A percentile compares a stretch with the other conserved stretches of the same genome.
Evolutionary conservation across 2,329 filamentous ascomycete species (phyloP).

Genomic region (Phyllosticta citrichinensis): DNA sequence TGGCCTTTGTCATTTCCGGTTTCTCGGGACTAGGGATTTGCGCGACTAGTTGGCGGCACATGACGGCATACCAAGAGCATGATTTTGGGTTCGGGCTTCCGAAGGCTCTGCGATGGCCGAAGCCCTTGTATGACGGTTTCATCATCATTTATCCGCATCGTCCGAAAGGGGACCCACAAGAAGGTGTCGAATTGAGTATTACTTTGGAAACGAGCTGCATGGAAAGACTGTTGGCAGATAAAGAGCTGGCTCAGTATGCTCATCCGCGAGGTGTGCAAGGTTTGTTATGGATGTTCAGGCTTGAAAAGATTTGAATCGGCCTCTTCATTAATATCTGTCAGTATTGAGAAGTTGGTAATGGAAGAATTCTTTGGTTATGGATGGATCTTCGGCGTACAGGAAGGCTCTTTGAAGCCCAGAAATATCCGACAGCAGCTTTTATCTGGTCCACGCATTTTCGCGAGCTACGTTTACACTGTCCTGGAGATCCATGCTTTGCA

Average conservation of each 20-base stretch:
- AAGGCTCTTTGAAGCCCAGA: too few species aligned
- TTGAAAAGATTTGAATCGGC: too few species aligned
- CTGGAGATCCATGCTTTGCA: too few species aligned
- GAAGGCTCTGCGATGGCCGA: slow-evolving; percentile 12
- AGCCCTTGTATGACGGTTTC: slow-evolving; percentile 14
- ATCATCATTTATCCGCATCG: slow-evolving; percentile 15
- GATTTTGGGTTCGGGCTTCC: slow-evolving; percentile 24
- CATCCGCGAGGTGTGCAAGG: neutral
- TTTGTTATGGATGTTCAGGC: too few species aligned
- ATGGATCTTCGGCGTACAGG: too few species aligned
- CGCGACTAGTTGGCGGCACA: slow-evolving; percentile 19
- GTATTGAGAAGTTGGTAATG: too few species aligned
- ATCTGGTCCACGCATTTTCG: too few species aligned
- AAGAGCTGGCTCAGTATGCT: slow-evolving; percentile 15
- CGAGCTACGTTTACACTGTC: too few species aligned
- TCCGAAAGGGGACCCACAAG: slow-evolving; percentile 11
- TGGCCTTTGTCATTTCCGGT: slow-evolving; percentile 16
- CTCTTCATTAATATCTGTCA: too few species aligned
- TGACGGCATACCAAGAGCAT: slow-evolving; percentile 17
- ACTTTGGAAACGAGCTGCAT: slow-evolving; percentile 11
- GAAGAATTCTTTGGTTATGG: too few species aligned
- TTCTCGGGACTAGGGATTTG: slow-evolving; percentile 19
- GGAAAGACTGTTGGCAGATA: slow-evolving; percentile 14
- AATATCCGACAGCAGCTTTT: too few species aligned
- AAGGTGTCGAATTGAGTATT: slow-evolving; percentile 16